A percentile compares a stretch with the other conserved stretches of the same genome.
phyloP scores from a whole-genome alignment of 2,329 filamentous ascomycete species.

The Lomentospora prolificans region DNA sequence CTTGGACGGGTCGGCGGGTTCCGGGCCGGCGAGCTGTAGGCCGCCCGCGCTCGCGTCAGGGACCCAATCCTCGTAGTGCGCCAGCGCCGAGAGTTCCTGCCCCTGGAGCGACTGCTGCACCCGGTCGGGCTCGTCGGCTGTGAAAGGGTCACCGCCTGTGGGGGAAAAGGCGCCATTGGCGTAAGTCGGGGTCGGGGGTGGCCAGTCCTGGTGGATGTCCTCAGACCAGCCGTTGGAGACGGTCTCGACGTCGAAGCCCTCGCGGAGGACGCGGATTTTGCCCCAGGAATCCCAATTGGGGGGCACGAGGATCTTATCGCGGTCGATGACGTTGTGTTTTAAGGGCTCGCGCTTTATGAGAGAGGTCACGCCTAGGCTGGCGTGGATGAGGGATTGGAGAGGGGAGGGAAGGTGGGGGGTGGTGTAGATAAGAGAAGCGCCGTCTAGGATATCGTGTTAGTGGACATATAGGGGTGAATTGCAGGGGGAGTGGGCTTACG shows the following conservation, averaged over 20 bases:
- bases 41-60: conserved; percentile 61
- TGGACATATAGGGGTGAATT: background rate
- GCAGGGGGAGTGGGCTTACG: conserved; percentile 43
- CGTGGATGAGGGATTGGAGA: conserved; percentile 71
- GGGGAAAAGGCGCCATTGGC: conserved; percentile 10
- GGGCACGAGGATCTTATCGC: conserved; percentile 88
- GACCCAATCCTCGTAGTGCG: conserved; percentile 64
- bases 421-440: conserved; percentile 77
- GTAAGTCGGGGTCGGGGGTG: conserved; percentile 20
- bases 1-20: conserved; percentile 26
- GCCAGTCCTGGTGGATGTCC: conserved; percentile 57
- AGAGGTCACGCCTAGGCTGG: conserved; percentile 76
- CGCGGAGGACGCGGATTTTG: conserved; percentile 85
- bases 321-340: conserved; percentile 85
- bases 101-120: background rate
- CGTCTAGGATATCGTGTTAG: conserved; percentile 42
- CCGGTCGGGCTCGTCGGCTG: background rate
- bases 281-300: conserved; percentile 99
- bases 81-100: conserved; percentile 8
- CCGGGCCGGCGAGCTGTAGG: conserved; percentile 41
- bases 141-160: background rate
- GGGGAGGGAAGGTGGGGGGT: conserved; percentile 67
- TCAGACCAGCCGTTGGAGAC: conserved; percentile 78
- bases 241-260: conserved; percentile 84
- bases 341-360: conserved; percentile 68